These are phyloP conservation scores for Diplogelasinospora grovesii DNA, from an alignment of 495 filamentous ascomycete genomes.

Conservation along the genomic window DNA sequence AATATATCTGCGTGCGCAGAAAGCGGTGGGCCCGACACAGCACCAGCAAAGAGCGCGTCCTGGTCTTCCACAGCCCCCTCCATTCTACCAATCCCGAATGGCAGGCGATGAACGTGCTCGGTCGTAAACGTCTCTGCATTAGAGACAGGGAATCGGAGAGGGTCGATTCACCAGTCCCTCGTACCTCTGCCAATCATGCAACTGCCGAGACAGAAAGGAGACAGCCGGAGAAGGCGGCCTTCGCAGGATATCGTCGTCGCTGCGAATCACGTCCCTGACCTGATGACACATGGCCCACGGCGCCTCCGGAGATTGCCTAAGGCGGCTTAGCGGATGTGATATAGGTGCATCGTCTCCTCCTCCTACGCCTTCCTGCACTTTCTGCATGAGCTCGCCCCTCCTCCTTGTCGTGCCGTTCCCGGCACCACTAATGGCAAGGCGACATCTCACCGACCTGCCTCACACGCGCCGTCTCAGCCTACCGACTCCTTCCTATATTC, in stretches of 20 bases:
- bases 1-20: neutral
- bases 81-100: neutral
- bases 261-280: conserved; percentile 3
- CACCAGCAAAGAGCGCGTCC: neutral
- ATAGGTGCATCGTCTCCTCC: conserved; percentile 1
- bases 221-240: conserved; percentile 1
- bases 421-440: conserved; percentile 1
- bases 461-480: too few species aligned
- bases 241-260: neutral
- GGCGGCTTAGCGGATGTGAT: neutral
- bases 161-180: neutral
- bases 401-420: too few species aligned
- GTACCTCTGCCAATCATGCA: conserved; percentile 1
- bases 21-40: neutral
- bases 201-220: neutral
- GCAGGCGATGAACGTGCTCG: neutral
- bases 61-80: neutral
- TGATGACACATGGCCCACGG: conserved; percentile 1
- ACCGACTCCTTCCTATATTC: too few species aligned
- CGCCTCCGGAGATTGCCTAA: conserved; percentile 1
- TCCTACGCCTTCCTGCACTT: neutral
- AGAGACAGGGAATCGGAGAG: neutral
- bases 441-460: conserved; percentile 1
- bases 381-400: neutral
- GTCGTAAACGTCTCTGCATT: neutral